Percentiles rank a stretch among this genome's conserved stretches.
Evolutionary conservation across 345 rosid species (phyloP).

Genomic region (Clausena lansium): DNA sequence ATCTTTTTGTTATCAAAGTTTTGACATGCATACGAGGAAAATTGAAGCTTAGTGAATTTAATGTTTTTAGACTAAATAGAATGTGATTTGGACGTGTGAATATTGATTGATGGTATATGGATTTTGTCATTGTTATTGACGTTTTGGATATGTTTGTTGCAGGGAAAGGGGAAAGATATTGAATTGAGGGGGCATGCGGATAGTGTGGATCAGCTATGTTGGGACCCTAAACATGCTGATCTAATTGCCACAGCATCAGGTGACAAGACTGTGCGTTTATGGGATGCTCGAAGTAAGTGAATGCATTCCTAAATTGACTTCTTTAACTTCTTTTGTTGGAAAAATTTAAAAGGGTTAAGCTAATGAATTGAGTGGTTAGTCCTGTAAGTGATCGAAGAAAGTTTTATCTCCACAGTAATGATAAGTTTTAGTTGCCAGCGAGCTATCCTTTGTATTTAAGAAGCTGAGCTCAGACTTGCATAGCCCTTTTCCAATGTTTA

Average conservation of each 20-base stretch:
- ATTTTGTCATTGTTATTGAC: not conserved
- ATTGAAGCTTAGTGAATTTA: not conserved
- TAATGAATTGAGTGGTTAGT: not conserved
- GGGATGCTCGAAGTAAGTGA: constrained; percentile 98
- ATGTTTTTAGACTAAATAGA: not conserved
- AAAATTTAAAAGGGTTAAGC: not conserved
- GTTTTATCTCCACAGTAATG: not conserved
- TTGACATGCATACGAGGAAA: not conserved
- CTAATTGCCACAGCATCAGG: constrained; percentile 96
- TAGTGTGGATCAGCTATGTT: constrained; percentile 98
- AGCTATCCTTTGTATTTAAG: not conserved
- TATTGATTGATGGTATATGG: not conserved
- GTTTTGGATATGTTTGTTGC: constrained; percentile 15
- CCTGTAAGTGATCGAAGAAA: not conserved
- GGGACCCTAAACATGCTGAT: constrained; percentile 98
- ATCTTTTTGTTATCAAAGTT: not conserved
- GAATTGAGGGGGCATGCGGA: constrained; percentile 96
- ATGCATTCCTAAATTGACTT: not conserved
- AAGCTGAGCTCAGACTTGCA: not conserved
- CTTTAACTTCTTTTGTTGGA: constrained; percentile 12
- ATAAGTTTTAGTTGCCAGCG: not conserved
- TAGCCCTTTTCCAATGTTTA: not conserved
- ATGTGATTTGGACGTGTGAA: not conserved
- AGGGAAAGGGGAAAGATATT: constrained; percentile 88
- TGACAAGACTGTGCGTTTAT: constrained; percentile 91